Base-by-base conservation (phyloP, 2,329 filamentous ascomycete species). In the Leptodontidium sp. region DNA sequence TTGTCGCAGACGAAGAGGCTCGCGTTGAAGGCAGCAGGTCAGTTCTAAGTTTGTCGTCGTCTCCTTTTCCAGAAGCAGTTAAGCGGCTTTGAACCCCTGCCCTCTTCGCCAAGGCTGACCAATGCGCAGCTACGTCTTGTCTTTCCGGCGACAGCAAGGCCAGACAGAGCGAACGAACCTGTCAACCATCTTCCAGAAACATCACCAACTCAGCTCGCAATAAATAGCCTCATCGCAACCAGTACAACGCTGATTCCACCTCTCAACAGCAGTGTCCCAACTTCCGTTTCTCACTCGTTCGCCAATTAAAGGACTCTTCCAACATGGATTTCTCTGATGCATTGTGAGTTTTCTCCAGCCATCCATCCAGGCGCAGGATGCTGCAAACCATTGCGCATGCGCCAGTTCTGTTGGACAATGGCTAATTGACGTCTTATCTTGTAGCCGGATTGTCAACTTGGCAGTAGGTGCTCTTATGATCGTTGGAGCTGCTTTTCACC, bases 361-460 rank as follows among this genome's bases (percentile, higher is more conserved):
- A 32, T 53, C 17, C 12, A 21, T 32, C 29, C 29, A 35, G 43
- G 15, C 12, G 32, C 63, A 59, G 21, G 59, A 64, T 68, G 49
- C 68, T 47, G 40, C 15, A 26, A 57, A 67, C 68, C 61, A 73
- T 73, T 74, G 72, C 67, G 65, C 68, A 50, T 59, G 21, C 47
- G 43, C 61, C 52, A 50, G 61, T 26, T 58, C 12, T 65, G 40
- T 38, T 58, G 66, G 66, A 64, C 68, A 64, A 70, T 72, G 73
- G 73, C 78, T 77, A 76, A 81, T 72, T 14, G 38, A 61, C 50
- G 9, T 12, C 14, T 40, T 72, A 66, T 75, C 70, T 68, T 75
- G 69, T 80, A 98, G 96, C 84, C 96, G 96, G 79, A 89, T 98
- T 79, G 93, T 97, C 81, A 99, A 99, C 87, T 86, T 99, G 81